These are phyloP conservation scores for Cruciata laevipes DNA, from an alignment of 257 asterid genomes.

Conservation along the genomic window DNA sequence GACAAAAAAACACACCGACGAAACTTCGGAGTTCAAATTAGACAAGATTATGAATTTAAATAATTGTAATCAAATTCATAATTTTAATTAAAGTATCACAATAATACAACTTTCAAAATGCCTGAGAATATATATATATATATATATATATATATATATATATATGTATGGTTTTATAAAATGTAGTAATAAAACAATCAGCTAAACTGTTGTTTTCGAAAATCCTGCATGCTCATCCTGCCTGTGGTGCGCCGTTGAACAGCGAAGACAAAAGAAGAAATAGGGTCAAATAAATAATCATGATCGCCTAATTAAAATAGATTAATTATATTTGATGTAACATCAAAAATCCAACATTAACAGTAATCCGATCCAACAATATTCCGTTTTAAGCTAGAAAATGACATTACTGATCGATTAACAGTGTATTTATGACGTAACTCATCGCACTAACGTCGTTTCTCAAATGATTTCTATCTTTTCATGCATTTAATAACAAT, in stretches of 20 bases:
- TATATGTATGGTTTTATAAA: no score
- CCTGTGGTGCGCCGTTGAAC: no score
- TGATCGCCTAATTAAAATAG: not conserved
- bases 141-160: no score
- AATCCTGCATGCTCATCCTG: not conserved
- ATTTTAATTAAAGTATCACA: no score
- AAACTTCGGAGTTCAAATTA: no score
- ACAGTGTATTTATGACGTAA: not conserved
- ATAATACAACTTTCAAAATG: no score
- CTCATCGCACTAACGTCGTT: not conserved
- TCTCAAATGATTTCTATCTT: not conserved
- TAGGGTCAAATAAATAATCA: not conserved
- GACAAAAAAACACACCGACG: no score
- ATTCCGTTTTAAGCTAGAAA: conserved; percentile 5
- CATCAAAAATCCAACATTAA: not conserved
- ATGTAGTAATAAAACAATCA: no score
- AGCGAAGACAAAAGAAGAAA: not conserved
- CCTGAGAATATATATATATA: no score
- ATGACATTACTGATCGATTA: not conserved
- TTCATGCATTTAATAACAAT: not conserved
- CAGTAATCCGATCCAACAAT: not conserved
- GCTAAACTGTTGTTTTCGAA: not conserved
- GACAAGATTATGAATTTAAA: no score
- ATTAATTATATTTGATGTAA: conserved; percentile 1
- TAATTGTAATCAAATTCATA: no score